A percentile compares a stretch with the other conserved stretches of the same genome.
These are phyloP conservation scores for Exophiala calicioides DNA, from an alignment of 2,329 filamentous ascomycete genomes.

Conservation along the genomic window DNA sequence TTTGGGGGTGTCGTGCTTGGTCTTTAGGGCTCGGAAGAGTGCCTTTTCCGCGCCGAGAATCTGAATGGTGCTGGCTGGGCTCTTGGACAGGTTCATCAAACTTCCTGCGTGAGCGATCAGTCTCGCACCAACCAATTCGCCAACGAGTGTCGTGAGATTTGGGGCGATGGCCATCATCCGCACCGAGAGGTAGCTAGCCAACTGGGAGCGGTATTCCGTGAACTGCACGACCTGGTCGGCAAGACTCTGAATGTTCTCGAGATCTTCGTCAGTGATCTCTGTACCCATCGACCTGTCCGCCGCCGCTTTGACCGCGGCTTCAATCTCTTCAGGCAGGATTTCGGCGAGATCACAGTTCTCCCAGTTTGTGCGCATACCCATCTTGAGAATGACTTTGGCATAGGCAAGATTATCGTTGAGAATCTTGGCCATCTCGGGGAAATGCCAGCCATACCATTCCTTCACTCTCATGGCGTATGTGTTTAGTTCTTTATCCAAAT, in stretches of 20 bases:
- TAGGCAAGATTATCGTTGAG: conserved; percentile 97
- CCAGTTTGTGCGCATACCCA: conserved; percentile 85
- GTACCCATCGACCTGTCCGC: conserved; percentile 98
- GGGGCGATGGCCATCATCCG: conserved; percentile 97
- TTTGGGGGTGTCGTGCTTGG: conserved; percentile 98
- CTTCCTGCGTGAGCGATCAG: conserved; percentile 94
- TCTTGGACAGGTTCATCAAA: conserved; percentile 91
- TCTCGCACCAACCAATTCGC: conserved; percentile 89
- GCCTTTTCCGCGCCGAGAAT: conserved; percentile 99
- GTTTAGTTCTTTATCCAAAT: conserved; percentile 98
- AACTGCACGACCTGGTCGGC: conserved; percentile 92
- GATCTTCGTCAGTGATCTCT: conserved; percentile 88
- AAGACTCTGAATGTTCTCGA: conserved; percentile 87
- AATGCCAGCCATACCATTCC: conserved; percentile 99
- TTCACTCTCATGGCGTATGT: conserved; percentile 98
- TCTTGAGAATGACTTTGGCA: conserved; percentile 79
- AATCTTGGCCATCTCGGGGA: conserved; percentile 96
- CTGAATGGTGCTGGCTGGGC: conserved; percentile 92
- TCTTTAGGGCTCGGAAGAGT: conserved; percentile 96
- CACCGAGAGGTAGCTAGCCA: conserved; percentile 83
- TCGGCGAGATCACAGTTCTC: conserved; percentile 77
- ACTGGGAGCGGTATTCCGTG: conserved; percentile 83
- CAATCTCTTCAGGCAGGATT: conserved; percentile 92
- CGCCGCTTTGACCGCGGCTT: conserved; percentile 84
- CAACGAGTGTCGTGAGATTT: conserved; percentile 89